Base-by-base conservation (phyloP, 257 asterid species). In the Solanum pinnatisectum region DNA sequence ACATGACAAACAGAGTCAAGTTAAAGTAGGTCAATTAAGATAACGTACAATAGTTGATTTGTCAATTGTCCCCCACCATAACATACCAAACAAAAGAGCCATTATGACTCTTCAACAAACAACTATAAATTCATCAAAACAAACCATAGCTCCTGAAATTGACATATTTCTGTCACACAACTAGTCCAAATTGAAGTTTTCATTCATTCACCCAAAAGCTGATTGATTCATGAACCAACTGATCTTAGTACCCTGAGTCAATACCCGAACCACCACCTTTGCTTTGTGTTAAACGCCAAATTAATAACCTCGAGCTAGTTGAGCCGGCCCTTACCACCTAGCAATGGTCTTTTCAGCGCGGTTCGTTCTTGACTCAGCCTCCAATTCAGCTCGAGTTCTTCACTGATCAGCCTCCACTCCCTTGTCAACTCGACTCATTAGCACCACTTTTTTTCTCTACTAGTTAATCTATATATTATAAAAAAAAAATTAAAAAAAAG, bases 291-390 rank as follows among this genome's bases (percentile, higher is more conserved):
- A 72, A 88, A 89, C 76, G 36, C 90, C 84, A 82, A 18, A 30
- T 30, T 10, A 16, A 65, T 32, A 30, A 49, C 86, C 85, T 27
- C 25, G 5, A 22, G 40, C 68, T 81, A 27, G 40, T 46, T n/a
- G 79, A 35, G 39, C n/a, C 49, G 30, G 37, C 79, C 65, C 90
- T 90, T 90, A 87, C 87, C 94, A 88, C 94, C 87, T 4, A 67
- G 71, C 93, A 89, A 89, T 89, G 98, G 89, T 88, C 88, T 86
- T 67, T 83, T 39, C n/a, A 73, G 88, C 88, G 89, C 89, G 98
- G 98, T 97, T 96, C 98, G 98, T 94, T 96, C 98, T 96, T 97
- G 98, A 95, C 98, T 97, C 99, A 92, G 89, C 93, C 87, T 52
- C 89, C 60, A 70, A 87, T 67, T 82, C 78, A 37, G 37, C 82